These are phyloP conservation scores for Pythium brassicae DNA, from an alignment of 352 stramenopile species.

Conservation along the genomic window DNA sequence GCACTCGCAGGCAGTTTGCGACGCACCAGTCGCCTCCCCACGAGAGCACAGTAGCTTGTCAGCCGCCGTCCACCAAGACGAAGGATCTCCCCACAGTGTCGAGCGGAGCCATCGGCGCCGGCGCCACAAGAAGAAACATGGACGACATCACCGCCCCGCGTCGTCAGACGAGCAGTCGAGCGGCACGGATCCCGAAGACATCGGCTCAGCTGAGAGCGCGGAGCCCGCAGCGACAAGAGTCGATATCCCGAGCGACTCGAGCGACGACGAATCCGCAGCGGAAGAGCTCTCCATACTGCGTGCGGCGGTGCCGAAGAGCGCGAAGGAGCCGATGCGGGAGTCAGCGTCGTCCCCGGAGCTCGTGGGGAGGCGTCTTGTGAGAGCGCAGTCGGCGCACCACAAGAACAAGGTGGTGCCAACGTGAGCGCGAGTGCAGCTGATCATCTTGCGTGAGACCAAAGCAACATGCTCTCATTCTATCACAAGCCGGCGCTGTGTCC, in stretches of 20 bases:
- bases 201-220: not conserved
- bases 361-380: not conserved
- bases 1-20: not conserved
- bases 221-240: not conserved
- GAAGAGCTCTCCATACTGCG: not conserved
- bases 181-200: not conserved
- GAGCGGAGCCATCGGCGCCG: not conserved
- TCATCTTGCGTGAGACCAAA: not conserved
- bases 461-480: not conserved
- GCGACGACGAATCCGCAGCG: not conserved
- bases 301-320: constrained; percentile 3
- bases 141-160: not conserved
- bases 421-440: not conserved
- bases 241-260: not conserved
- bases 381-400: not conserved
- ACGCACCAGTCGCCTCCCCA: not conserved
- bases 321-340: not conserved
- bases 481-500: not conserved
- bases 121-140: constrained; percentile 4
- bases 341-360: not conserved
- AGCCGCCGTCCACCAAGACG: not conserved
- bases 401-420: constrained; percentile 17
- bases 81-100: not conserved
- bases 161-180: not conserved
- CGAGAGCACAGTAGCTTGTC: not conserved